phyloP scores from a whole-genome alignment of 805 yeast species.

The Spathaspora arborariae region DNA sequence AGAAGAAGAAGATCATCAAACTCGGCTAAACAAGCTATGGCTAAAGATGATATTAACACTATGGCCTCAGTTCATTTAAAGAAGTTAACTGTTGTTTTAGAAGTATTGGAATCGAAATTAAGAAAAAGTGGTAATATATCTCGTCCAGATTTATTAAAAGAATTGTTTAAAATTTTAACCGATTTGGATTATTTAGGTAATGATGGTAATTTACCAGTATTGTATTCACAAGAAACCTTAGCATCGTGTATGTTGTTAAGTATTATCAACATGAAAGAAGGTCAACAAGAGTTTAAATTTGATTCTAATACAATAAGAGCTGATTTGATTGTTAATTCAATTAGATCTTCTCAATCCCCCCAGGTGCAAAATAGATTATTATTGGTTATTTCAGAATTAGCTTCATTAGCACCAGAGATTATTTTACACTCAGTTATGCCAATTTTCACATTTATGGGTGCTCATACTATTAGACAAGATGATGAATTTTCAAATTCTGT shows the following conservation, averaged over 20 bases:
- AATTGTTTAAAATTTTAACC: constrained; percentile 59
- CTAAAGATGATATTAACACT: constrained; percentile 62
- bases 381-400: constrained; percentile 81
- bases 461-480: constrained; percentile 93
- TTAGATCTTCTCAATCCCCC: constrained; percentile 84
- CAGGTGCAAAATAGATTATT: constrained; percentile 90
- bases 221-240: constrained; percentile 85
- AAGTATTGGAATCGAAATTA: constrained; percentile 60
- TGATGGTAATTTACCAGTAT: constrained; percentile 88
- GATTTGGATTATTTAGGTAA: constrained; percentile 82
- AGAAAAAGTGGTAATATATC: constrained; percentile 21
- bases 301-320: constrained; percentile 75
- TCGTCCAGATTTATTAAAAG: constrained; percentile 45
- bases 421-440: constrained; percentile 98
- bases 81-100: constrained; percentile 74
- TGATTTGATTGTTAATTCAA: constrained; percentile 86
- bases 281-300: constrained; percentile 24
- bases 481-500: constrained; percentile 93
- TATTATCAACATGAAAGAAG: constrained; percentile 50
- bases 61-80: constrained; percentile 77
- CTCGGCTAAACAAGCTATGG: constrained; percentile 70
- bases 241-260: constrained; percentile 80
- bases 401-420: constrained; percentile 83
- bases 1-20: constrained; percentile 81
- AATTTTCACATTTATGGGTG: constrained; percentile 99